phyloP scores from a whole-genome alignment of 2,329 filamentous ascomycete genomes.

The Coniella lustricola region DNA sequence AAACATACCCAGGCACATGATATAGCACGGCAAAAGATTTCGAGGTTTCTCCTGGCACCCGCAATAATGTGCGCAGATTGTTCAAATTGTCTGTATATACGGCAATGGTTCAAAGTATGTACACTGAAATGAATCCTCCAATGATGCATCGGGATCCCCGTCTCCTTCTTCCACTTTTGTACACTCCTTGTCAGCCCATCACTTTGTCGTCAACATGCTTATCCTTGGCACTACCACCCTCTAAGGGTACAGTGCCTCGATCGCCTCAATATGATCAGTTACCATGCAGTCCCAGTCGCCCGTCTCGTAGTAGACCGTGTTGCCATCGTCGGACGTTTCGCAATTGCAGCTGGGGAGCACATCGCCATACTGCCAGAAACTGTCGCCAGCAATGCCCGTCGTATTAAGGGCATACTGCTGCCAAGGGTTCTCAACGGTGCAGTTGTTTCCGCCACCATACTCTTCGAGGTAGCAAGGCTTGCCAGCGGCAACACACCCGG shows the following conservation, averaged over 20 bases:
- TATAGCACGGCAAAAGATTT: too few species aligned
- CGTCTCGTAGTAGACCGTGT: constrained; percentile 16
- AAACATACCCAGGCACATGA: too few species aligned
- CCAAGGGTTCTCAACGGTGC: constrained; percentile 18
- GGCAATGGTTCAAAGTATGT: too few species aligned
- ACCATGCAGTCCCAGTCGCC: constrained; percentile 19
- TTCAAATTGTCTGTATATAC: too few species aligned
- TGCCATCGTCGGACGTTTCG: constrained; percentile 17
- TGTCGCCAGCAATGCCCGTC: constrained; percentile 16
- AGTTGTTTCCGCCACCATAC: constrained; percentile 16
- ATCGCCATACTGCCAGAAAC: constrained; percentile 19
- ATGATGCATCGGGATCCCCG: too few species aligned
- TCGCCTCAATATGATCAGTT: constrained; percentile 14
- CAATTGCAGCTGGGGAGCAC: constrained; percentile 14
- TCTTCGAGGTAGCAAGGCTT: constrained; percentile 19
- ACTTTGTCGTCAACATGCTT: too few species aligned
- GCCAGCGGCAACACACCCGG: constrained; percentile 13
- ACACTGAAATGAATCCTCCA: too few species aligned
- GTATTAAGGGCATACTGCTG: constrained; percentile 17
- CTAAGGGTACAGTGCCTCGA: constrained; percentile 14
- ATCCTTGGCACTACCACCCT: background rate
- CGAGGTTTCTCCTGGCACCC: too few species aligned
- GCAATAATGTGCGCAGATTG: too few species aligned
- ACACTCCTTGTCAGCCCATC: too few species aligned
- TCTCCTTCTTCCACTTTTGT: too few species aligned